Evolutionary conservation across 768 basidiomycete genomes (phyloP), one percentile per base, ranked within the genome.

Genomic region (Ramaria sp.): DNA sequence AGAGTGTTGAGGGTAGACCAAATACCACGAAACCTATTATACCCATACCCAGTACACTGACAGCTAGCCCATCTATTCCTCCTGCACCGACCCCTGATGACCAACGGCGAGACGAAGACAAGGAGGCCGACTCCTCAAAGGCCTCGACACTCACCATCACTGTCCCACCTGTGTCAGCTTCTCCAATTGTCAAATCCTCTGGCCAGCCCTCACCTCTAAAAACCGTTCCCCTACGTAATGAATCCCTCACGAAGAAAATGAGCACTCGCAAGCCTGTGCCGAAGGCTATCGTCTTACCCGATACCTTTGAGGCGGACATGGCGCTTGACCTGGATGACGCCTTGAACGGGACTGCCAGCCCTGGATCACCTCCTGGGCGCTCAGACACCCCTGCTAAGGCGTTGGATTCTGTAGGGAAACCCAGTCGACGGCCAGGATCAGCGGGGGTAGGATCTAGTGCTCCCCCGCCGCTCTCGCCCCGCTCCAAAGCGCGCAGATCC

Each of bases 231-330:
- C 20, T 12, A 54, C 38, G 52, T 13, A 54, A 47, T 25, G 41
- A 43, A 28, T 54, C 52, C 10, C 44, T 54, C 15, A 8, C 30
- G 3, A 12, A n/a, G 30, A 32, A 32, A 13, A 24, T 22, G 8
- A 27, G 37, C 24, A 42, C 22, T 3, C 52, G 52, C n/a, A 54
- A 54, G 30, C 39, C 25, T 30, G 52, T 45, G 8, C 52, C 52
- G 30, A 24, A 54, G 18, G 52, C 52, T 8, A 54, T 54, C 32
- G 30, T 54, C 30, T 28, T 54, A 13, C 52, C 52, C 5, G 52
- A 54, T n/a, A 47, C 42, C 7, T 54, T 54, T 9, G 52, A 54
- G 30, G 30, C 5, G 43, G 52, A 54, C 25, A 42, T 54, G 20
- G 36, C 52, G 3, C 34, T 24, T 34, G 52, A 54, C 12, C 9